Evolutionary conservation across 148 eudicot species (phyloP), one percentile per base, ranked within the genome.

Genomic region (Beta vulgaris): DNA sequence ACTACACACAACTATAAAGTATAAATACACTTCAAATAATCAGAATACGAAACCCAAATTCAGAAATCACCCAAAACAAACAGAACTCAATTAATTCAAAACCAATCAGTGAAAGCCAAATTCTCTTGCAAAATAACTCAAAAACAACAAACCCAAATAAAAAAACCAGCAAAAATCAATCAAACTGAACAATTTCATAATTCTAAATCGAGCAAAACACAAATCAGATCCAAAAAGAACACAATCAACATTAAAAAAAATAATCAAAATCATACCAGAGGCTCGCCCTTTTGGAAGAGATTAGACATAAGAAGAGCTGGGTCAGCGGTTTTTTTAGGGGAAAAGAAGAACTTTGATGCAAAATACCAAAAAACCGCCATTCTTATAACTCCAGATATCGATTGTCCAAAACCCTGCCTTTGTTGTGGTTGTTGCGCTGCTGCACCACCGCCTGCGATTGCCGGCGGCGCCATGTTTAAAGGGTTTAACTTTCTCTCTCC

Each of bases 341-440:
- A 82, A 74, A 89, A 74, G 72, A 85, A 89, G 85, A 96, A 96
- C 29, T 90, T 91, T 18, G 99, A 96, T 12, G 93, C 89, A 73
- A 96, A 96, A 83, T 90, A 96, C 91, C 96, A 91, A 68, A 96
- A 87, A 4, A 96, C 88, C 26, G 87, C 91, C 49, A 96, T 80
- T 63, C 96, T 86, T 26, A 96, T 87, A 2, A 96, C 76, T 26
- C 98, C 99, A 0, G 88, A 69, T 2, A 96, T 74, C 28, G 91
- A 82, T 69, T 87, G 84, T 0, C 97, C 90, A 28, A 87, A 39
- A 0, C 97, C 85, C 6, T 39, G 79, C 21, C 69, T 80, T 26
- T 76, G 89, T 70, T 79, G 85, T 54, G 71, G 88, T 77, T 76
- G 89, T 58, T 72, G 84, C 7, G 25, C 83, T 0, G 76, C 93